Conservation (phyloP, 225 moss, liverwort and hornwort species). For the Takakia lepidozioides region DNA sequence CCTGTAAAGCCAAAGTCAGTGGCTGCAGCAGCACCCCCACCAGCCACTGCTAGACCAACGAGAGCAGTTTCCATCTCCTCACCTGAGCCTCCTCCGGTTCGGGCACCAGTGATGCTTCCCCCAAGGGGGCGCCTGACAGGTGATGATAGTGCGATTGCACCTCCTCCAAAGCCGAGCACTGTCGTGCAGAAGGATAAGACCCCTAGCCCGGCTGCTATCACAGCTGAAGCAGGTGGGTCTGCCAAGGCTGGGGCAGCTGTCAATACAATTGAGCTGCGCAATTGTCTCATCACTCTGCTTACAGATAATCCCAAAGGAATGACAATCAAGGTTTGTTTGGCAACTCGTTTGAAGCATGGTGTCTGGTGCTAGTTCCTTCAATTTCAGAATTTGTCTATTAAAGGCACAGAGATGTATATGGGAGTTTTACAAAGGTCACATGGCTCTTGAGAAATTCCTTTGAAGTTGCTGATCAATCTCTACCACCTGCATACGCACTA, state of each 20-base stretch:
- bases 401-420: too few species aligned
- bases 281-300: constrained; percentile 74
- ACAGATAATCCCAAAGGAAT: constrained; percentile 87
- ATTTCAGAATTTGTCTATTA: too few species aligned
- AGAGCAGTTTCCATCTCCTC: constrained; percentile 55
- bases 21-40: constrained; percentile 44
- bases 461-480: too few species aligned
- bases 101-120: constrained; percentile 9
- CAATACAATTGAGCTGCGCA: constrained; percentile 68
- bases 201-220: constrained; percentile 61
- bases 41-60: constrained; percentile 47
- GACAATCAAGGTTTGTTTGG: constrained; percentile 80
- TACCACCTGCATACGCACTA: too few species aligned
- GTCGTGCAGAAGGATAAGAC: constrained; percentile 52
- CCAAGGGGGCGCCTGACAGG: constrained; percentile 29
- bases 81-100: constrained; percentile 38
- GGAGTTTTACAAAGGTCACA: too few species aligned
- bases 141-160: constrained; percentile 37
- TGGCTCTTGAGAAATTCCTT: too few species aligned
- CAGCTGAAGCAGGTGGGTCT: constrained; percentile 37
- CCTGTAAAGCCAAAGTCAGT: constrained; percentile 24
- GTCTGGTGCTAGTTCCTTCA: too few species aligned
- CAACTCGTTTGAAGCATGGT: too few species aligned
- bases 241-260: constrained; percentile 46
- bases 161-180: constrained; percentile 16